Evolutionary conservation across 139 green algal genomes (phyloP).

Genomic region (Picochlorum sp.): DNA sequence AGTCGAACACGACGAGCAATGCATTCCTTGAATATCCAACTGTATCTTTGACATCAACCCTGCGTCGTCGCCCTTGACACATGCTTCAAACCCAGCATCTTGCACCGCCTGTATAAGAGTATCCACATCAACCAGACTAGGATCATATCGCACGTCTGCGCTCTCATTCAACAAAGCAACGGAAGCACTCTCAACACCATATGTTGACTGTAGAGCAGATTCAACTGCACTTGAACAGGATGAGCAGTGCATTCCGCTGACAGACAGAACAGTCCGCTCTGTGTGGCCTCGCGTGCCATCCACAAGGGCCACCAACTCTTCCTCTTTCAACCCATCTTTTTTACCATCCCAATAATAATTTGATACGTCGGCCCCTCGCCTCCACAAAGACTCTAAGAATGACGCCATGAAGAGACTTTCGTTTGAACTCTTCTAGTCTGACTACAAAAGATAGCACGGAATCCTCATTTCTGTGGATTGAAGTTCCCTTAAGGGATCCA

Average conservation of each 20-base stretch:
- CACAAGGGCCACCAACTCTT: slow-evolving; percentile 9
- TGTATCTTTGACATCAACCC: neutral
- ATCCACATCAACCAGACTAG: neutral
- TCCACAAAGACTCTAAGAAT: too few species aligned
- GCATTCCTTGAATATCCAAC: slow-evolving; percentile 58
- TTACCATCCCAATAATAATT: too few species aligned
- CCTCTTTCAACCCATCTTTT: slow-evolving; percentile 2
- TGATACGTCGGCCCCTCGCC: too few species aligned
- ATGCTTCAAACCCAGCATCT: slow-evolving; percentile 69
- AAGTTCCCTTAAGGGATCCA: too few species aligned
- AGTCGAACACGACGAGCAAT: slow-evolving; percentile 53
- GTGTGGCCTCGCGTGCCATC: neutral
- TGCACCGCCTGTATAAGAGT: slow-evolving; percentile 53
- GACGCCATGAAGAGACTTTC: too few species aligned
- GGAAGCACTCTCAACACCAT: slow-evolving; percentile 47
- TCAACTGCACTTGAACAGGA: slow-evolving; percentile 73
- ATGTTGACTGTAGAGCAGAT: slow-evolving; percentile 48
- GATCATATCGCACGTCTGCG: slow-evolving; percentile 44
- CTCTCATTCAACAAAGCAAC: slow-evolving; percentile 65
- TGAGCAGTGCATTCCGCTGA: slow-evolving; percentile 82
- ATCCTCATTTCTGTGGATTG: too few species aligned
- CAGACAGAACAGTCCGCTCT: slow-evolving; percentile 28
- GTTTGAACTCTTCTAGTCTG: too few species aligned
- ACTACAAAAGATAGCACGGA: too few species aligned
- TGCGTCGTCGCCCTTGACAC: slow-evolving; percentile 17